Evolutionary conservation across 805 yeast genomes (phyloP), one percentile per base, ranked within the genome.

Genomic region (Maudiozyma serrabonitensis): DNA sequence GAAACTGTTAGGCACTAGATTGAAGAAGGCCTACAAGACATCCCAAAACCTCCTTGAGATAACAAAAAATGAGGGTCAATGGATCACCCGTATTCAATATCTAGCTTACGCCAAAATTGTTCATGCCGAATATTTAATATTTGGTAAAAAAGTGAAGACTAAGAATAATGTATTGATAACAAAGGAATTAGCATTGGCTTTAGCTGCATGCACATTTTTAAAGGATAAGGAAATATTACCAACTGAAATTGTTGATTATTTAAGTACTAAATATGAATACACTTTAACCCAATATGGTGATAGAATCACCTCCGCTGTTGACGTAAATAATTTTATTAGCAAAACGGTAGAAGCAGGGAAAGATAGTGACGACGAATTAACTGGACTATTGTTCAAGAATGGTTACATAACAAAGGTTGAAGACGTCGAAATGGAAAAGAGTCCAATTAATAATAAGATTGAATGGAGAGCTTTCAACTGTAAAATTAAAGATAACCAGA

Each of bases 401-500:
- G 68, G 64, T 18, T 57, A 62, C 38, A 50, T 40, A 5, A 60
- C 56, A 13, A 57, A 58, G 6, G 16, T 48, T 21, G 43, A 47
- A 38, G 52, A 49, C 28, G 45, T 42, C 16, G 46, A 48, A 13
- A 45, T 47, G 50, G 53, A 52, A 19, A 58, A 38, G 16, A 16
- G 23, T n/a, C 60, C 62, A 46, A 71, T 76, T 26, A 64, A 75
- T 6, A 76, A 75, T 45, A 72, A 71, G 38, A 66, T 84, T 23
- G 58, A 72, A 46, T 82, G 84, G 78, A 70, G 87, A 55, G 70
- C 75, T 18, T 81, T 81, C 62, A 68, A 73, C 9, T 95, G 96
- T 0, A 60, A 61, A 6, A 70, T 90, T 23, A 70, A 74, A 52
- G 87, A 87, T 55, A 84, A 87, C 46, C 88, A 87, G 52, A 72